Conservation (phyloP, 148 eudicot species). For the Persicaria tinctoria region DNA sequence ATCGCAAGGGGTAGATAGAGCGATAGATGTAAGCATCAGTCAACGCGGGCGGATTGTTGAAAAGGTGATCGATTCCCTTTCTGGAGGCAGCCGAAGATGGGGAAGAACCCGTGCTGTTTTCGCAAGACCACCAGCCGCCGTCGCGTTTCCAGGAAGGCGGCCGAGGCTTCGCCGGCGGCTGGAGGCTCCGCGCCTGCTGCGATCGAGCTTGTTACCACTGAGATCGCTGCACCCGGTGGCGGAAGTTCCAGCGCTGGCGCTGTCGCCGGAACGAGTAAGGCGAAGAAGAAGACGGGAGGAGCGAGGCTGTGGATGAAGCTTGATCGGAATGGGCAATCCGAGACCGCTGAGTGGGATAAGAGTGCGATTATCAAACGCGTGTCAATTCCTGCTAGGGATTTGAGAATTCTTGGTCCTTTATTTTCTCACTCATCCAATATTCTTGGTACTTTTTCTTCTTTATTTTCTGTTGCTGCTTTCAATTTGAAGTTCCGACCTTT, state of each 20-base stretch:
- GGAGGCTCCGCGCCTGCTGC: background rate
- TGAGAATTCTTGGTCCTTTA: constrained; percentile 86
- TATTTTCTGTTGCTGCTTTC: background rate
- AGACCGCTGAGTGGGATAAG: constrained; percentile 78
- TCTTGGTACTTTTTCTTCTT: constrained; percentile 41
- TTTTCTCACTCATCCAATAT: constrained; percentile 87
- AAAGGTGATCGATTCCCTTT: too few relatives aligned
- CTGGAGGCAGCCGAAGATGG: constrained; percentile 23
- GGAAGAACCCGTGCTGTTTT: constrained; percentile 37
- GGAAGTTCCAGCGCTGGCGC: constrained; percentile 12
- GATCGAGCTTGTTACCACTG: constrained; percentile 20
- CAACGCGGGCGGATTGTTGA: too few relatives aligned
- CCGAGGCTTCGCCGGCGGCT: constrained; percentile 7
- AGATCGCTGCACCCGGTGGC: constrained; percentile 13
- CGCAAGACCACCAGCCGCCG: constrained; percentile 34
- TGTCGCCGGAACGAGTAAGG: constrained; percentile 24
- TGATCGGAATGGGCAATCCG: constrained; percentile 61
- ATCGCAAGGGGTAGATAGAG: too few relatives aligned
- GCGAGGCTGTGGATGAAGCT: constrained; percentile 85
- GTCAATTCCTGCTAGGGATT: constrained; percentile 80
- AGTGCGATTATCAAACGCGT: constrained; percentile 54
- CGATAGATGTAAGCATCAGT: too few relatives aligned
- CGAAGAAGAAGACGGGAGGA: constrained; percentile 67
- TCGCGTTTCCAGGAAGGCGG: constrained; percentile 15
- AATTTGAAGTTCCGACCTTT: background rate